These are phyloP conservation scores for Aplosporella prunicola DNA, from an alignment of 2,329 filamentous ascomycete species.

Conservation along the genomic window DNA sequence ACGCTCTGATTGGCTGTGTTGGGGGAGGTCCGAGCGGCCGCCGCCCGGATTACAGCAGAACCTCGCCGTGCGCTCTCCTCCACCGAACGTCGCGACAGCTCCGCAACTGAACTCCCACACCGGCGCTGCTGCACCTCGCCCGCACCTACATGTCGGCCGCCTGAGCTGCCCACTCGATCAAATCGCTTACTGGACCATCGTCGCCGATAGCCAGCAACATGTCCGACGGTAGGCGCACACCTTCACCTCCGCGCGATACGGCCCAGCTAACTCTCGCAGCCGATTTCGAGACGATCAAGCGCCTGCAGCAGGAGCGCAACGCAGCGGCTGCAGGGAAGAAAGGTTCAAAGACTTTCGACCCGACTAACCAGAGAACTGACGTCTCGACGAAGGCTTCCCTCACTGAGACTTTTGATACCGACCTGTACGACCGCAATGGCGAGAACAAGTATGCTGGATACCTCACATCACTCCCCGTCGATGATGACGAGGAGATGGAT, in stretches of 20 bases:
- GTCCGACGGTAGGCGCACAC: conserved; percentile 23
- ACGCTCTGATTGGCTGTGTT: too few species aligned
- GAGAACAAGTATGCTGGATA: conserved; percentile 81
- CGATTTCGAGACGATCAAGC: conserved; percentile 80
- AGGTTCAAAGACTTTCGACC: conserved; percentile 70
- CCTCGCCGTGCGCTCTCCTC: conserved; percentile 4
- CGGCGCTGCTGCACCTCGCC: conserved; percentile 1
- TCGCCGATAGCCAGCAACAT: conserved; percentile 15
- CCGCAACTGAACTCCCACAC: neutral
- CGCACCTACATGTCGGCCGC: conserved; percentile 9
- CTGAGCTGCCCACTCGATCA: conserved; percentile 1
- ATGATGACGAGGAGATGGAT: conserved; percentile 72
- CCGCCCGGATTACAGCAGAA: too few species aligned
- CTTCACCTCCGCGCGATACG: neutral
- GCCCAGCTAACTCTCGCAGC: conserved; percentile 33
- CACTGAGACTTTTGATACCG: conserved; percentile 78
- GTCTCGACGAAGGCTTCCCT: conserved; percentile 82
- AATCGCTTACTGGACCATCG: conserved; percentile 8
- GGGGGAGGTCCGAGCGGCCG: too few species aligned
- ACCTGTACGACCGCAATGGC: conserved; percentile 72
- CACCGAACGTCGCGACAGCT: conserved; percentile 4
- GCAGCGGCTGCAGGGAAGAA: conserved; percentile 68
- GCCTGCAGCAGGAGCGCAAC: conserved; percentile 89
- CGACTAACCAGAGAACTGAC: conserved; percentile 71
- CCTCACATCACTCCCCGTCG: conserved; percentile 75